Base-by-base conservation (phyloP, 2,329 filamentous ascomycete genomes). In the Phialophora macrospora region DNA sequence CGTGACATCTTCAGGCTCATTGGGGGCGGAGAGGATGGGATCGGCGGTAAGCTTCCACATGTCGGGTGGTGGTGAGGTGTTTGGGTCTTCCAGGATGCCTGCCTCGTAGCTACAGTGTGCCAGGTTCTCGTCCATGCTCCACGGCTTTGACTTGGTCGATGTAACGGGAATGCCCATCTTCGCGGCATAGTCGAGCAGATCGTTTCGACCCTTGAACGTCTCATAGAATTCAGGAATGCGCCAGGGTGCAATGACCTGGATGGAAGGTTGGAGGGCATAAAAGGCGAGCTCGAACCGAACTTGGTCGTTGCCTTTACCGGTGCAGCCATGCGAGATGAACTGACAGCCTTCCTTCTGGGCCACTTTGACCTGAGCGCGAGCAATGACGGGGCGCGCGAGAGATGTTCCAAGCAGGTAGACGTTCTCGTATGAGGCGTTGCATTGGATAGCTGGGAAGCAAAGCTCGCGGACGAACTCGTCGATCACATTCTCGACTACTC, bases 381-480 rank as follows among this genome's bases (percentile, higher is more conserved):
- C 80, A 66, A 82, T 82, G 55, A 82, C 80, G 3, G 60, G 80
- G 60, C 80, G 80, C 65, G 80, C 80, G 32, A 75, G 72, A 12
- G 72, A 73, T 28, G 73, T 75, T 3, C 73, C 73, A 26, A 62
- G 55, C 26, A 66, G 70, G 41, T 66, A 63, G 11, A 62, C 55
- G 51, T 66, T 68, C 62, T 69, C 67, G 57, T 73, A 70, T 60
- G 69, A 67, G 69, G 83, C 83, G 72, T 85, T 86, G 80, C 87
- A 63, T 79, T 92, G 89, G 69, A 95, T 86, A 68, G 91, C 91
- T 60, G 86, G 88, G 85, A 89, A 93, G 82, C 89, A 90, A 52
- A 95, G 84, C 81, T 94, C 86, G 73, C 93, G 89, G 71, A 95
- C 86, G 74, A 95, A 93, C 79, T 92, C 89, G 72, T 83, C 83